A percentile compares a stretch with the other conserved stretches of the same genome.
phyloP scores from a whole-genome alignment of 768 basidiomycete species.

The Coprinellus aureogranulatus region DNA sequence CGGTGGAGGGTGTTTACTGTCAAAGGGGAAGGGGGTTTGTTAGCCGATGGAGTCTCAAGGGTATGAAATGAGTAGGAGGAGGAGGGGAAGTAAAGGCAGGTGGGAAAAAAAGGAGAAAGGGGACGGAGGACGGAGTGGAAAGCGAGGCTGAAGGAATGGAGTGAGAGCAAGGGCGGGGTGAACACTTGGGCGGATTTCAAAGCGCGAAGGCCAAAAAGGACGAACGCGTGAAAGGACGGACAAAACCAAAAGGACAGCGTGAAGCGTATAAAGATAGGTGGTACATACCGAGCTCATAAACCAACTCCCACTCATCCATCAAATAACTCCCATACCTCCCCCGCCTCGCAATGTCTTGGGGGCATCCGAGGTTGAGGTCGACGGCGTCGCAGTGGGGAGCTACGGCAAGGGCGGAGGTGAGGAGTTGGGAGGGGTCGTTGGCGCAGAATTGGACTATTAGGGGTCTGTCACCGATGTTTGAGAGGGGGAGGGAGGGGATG shows the following conservation, averaged over 20 bases:
- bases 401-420: slow-evolving; percentile 74
- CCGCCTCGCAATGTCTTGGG: slow-evolving; percentile 88
- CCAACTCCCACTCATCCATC: slow-evolving; percentile 93
- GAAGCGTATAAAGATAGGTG: background rate
- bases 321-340: slow-evolving; percentile 89
- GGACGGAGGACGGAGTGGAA: no score
- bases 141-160: no score
- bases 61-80: background rate
- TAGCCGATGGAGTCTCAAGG: background rate
- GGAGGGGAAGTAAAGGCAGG: background rate
- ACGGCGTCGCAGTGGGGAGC: slow-evolving; percentile 86
- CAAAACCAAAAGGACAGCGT: no score
- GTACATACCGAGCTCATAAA: slow-evolving; percentile 70
- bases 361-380: no score
- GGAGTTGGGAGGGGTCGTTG: slow-evolving; percentile 77
- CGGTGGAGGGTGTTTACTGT: slow-evolving; percentile 83
- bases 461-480: slow-evolving; percentile 67
- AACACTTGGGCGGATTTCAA: no score
- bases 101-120: background rate
- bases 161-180: no score
- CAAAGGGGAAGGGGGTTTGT: background rate
- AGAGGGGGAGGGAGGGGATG: no score
- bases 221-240: no score
- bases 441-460: slow-evolving; percentile 93
- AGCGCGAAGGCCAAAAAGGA: no score